A percentile compares a stretch with the other conserved stretches of the same genome.
Evolutionary conservation across 495 filamentous ascomycete genomes (phyloP).

Genomic region (Lophiotrema nucula): DNA sequence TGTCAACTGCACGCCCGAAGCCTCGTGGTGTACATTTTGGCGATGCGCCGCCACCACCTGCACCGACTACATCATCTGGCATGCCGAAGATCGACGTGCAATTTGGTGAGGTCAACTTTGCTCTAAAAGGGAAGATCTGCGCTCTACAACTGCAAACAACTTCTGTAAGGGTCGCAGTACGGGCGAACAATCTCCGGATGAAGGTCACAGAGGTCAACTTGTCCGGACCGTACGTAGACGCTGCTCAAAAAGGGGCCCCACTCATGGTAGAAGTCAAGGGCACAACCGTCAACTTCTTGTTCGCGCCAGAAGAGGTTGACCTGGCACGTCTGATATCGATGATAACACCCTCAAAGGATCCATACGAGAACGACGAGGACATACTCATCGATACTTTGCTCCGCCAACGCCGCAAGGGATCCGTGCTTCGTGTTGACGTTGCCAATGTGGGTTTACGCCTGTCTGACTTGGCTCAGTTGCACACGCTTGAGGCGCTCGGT

Average conservation of each 20-base stretch:
- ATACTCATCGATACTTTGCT: slow-evolving; percentile 91
- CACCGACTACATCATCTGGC: slow-evolving; percentile 12
- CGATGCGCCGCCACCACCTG: slow-evolving; percentile 47
- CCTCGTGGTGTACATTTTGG: slow-evolving; percentile 75
- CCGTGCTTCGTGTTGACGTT: slow-evolving; percentile 71
- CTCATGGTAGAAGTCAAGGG: slow-evolving; percentile 56
- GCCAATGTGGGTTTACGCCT: slow-evolving; percentile 59
- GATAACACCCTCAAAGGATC: slow-evolving; percentile 86
- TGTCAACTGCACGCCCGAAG: slow-evolving; percentile 38
- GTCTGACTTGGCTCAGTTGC: slow-evolving; percentile 58
- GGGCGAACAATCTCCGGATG: slow-evolving; percentile 56
- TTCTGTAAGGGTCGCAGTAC: slow-evolving; percentile 73
- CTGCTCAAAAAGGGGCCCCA: slow-evolving; percentile 48
- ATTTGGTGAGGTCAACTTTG: slow-evolving; percentile 70
- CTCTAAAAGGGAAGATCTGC: slow-evolving; percentile 73
- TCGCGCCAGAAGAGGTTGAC: slow-evolving; percentile 72
- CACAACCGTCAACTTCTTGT: slow-evolving; percentile 71
- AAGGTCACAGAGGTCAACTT: slow-evolving; percentile 74
- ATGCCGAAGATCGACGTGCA: slow-evolving; percentile 66
- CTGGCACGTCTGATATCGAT: slow-evolving; percentile 78
- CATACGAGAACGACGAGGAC: slow-evolving; percentile 88
- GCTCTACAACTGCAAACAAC: slow-evolving; percentile 71
- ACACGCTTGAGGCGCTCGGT: slow-evolving; percentile 63
- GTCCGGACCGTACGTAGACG: slow-evolving; percentile 62
- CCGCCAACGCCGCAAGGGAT: slow-evolving; percentile 83